Evolutionary conservation across 2,329 filamentous ascomycete genomes (phyloP).

Genomic region (Atkinsonella texensis): DNA sequence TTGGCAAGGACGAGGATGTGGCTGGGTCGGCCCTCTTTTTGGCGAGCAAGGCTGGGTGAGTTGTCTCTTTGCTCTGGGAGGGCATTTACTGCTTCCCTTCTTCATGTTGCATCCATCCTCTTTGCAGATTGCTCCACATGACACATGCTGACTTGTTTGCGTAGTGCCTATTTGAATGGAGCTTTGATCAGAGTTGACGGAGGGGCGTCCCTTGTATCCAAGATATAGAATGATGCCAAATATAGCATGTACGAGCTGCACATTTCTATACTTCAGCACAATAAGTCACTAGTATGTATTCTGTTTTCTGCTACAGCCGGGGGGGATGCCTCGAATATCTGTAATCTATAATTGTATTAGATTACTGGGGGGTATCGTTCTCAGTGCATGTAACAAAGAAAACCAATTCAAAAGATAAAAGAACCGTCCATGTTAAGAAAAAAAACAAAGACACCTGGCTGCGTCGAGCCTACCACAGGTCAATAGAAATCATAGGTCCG

Average conservation of each 20-base stretch:
- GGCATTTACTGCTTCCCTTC: slow-evolving; percentile 18
- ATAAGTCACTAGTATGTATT: not conserved
- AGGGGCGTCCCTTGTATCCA: slow-evolving; percentile 34
- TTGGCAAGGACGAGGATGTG: slow-evolving; percentile 56
- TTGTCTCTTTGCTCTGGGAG: slow-evolving; percentile 1
- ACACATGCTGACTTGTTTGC: not conserved
- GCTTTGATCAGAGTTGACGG: slow-evolving; percentile 53
- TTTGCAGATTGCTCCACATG: no score
- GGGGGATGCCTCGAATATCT: no score
- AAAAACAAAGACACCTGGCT: not conserved
- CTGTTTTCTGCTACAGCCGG: not conserved
- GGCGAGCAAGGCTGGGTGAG: slow-evolving; percentile 50
- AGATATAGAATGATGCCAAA: slow-evolving; percentile 22
- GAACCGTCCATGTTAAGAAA: not conserved
- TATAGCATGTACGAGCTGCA: not conserved
- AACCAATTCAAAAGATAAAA: not conserved
- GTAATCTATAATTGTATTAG: no score
- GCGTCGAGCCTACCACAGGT: not conserved
- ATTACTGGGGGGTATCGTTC: slow-evolving; percentile 1
- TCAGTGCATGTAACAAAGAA: not conserved
- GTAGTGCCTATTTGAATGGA: slow-evolving; percentile 47
- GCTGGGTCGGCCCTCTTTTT: slow-evolving; percentile 62
- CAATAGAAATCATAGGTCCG: no score
- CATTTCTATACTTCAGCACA: not conserved
- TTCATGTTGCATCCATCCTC: slow-evolving; percentile 29